Evolutionary conservation across 805 yeast species (phyloP), one percentile per base, ranked within the genome.

Genomic region (Nakazawaea ambrosiae): DNA sequence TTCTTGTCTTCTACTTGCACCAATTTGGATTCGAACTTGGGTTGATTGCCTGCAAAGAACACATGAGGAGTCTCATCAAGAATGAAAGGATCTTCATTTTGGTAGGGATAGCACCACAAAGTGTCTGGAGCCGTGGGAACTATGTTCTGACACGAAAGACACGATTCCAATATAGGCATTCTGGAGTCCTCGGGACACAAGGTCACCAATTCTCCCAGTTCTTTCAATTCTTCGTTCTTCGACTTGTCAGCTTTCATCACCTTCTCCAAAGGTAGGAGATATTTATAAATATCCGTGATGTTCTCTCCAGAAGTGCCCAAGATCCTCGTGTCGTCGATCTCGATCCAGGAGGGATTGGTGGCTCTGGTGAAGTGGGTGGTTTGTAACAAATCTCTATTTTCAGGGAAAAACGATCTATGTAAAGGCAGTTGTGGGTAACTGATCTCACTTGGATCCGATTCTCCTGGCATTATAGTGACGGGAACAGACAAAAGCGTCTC

Each of bases 51-150:
- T 3, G 75, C 86, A 48, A 86, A 76, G 51, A 83, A 87, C 3
- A 89, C 81, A 53, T 87, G 89, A 1, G 97, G 97, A 14, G 84
- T 75, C 49, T 84, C 85, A 8, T 62, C 62, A n/a, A 92, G 61
- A 2, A 78, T 65, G 55, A 90, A 87, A 3, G 97, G 97, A 56
- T 92, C 97, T 2, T 53, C 49, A 19, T 76, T 74, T 9, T 71
- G 70, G 50, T 69, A 89, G 1, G 98, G 97, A 49, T 86, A 88
- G 46, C 95, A 79, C 70, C 89, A 82, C 30, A 92, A 60, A 0
- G 98, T 92, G 51, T 92, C 97, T 0, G 98, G 98, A 1, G 96
- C 95, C 0, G 97, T 88, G 2, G 98, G 98, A 1, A 85, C 78
- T 18, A 85, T 65, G 51, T 86, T 86, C 50, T 88, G 90, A 95